These are phyloP conservation scores for Strobilomyces confusus DNA, from an alignment of 768 basidiomycete species.

Conservation along the genomic window DNA sequence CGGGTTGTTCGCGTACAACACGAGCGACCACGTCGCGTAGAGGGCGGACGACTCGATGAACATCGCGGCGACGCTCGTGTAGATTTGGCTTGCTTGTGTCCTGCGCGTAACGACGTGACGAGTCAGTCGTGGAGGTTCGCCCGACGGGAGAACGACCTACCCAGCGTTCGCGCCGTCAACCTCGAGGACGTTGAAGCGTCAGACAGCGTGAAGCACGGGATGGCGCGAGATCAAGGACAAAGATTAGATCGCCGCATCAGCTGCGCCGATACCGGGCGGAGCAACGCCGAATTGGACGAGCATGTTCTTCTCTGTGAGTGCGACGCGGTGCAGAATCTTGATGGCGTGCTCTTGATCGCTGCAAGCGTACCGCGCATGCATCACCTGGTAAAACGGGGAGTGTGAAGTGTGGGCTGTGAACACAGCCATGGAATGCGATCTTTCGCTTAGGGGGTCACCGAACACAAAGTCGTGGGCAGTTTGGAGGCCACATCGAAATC, in stretches of 20 bases:
- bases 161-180: too few species aligned
- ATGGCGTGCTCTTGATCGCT: slow-evolving; percentile 69
- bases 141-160: too few species aligned
- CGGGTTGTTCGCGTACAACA: neutral
- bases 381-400: slow-evolving; percentile 41
- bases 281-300: slow-evolving; percentile 59
- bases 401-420: slow-evolving; percentile 11
- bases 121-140: too few species aligned
- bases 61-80: neutral
- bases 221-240: slow-evolving; percentile 69
- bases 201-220: too few species aligned
- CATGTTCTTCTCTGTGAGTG: slow-evolving; percentile 74
- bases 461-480: slow-evolving; percentile 72
- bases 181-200: too few species aligned
- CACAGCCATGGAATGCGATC: slow-evolving; percentile 60
- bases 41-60: neutral
- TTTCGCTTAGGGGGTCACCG: slow-evolving; percentile 71
- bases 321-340: slow-evolving; percentile 76
- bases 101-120: too few species aligned
- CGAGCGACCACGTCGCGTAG: neutral
- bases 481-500: too few species aligned
- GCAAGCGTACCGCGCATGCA: slow-evolving; percentile 47
- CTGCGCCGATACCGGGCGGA: slow-evolving; percentile 64
- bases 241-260: slow-evolving; percentile 45
- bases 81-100: neutral